Conservation (phyloP, 2,329 filamentous ascomycete species). For the Xylariomycetidae sp. region DNA sequence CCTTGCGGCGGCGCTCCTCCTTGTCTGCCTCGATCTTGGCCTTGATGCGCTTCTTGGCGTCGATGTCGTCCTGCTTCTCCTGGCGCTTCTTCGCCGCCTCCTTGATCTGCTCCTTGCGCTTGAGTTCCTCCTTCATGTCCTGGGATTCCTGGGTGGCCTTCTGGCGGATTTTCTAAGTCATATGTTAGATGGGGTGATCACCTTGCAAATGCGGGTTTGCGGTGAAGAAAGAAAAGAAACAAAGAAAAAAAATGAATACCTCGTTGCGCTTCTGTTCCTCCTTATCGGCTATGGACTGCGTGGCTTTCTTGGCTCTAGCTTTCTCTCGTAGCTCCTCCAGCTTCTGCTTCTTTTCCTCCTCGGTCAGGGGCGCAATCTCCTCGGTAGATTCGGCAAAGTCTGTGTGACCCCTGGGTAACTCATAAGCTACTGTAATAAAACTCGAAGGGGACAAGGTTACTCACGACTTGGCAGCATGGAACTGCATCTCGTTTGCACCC, state of each 20-base stretch:
- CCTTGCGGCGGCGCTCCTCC: slow-evolving; percentile 78
- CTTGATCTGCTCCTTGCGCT: slow-evolving; percentile 86
- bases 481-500: slow-evolving; percentile 75
- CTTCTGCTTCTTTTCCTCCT: slow-evolving; percentile 82
- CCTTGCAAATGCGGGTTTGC: neutral
- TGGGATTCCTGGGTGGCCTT: slow-evolving; percentile 89
- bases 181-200: neutral
- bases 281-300: slow-evolving; percentile 68
- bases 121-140: slow-evolving; percentile 83
- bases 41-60: slow-evolving; percentile 83
- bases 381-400: slow-evolving; percentile 94
- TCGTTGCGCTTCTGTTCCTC: slow-evolving; percentile 82
- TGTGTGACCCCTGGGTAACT: slow-evolving; percentile 61
- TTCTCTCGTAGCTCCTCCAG: slow-evolving; percentile 70
- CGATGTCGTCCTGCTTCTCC: slow-evolving; percentile 81
- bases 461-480: slow-evolving; percentile 82
- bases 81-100: slow-evolving; percentile 80
- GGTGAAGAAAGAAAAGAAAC: neutral
- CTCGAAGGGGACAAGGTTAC: slow-evolving; percentile 21
- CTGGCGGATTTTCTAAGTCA: slow-evolving; percentile 60
- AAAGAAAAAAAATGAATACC: slow-evolving; percentile 37
- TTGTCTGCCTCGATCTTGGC: slow-evolving; percentile 95
- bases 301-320: slow-evolving; percentile 67
- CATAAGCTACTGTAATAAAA: neutral
- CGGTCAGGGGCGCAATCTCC: slow-evolving; percentile 83